Evolutionary conservation across 129 eudicot species (phyloP), one percentile per base, ranked within the genome.

Genomic region (Tagetes patula): DNA sequence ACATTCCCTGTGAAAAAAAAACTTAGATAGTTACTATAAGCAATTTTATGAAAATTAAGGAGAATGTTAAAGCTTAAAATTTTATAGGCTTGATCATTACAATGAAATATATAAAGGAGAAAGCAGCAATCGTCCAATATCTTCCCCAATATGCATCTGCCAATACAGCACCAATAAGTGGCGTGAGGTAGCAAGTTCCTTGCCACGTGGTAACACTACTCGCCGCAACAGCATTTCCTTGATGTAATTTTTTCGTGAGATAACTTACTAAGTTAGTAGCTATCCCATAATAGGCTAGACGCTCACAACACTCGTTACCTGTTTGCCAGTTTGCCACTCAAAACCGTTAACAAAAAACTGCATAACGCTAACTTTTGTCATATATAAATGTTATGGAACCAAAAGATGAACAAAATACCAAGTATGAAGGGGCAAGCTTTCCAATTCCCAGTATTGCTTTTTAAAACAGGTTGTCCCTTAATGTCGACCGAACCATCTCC

Each of bases 121-220:
- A 90, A 63, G 58, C 60, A 63, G 94, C 90, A 71, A 87, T 90
- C 31, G 96, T 90, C 96, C 91, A 83, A 80, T 90, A 90, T 90
- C 88, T 83, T 85, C 96, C 96, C 96, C 90, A 90, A 74, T 77
- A 83, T 2, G 94, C 86, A 81, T 90, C 96, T 1, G 93, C 96
- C 64, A 90, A 79, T 36, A 90, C 77, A 7, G 96, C 94, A 66
- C 96, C 94, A 45, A 90, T 72, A 71, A 90, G 86, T 45, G 96
- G 96, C 69, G 90, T 81, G 12, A 90, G 77, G 63, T 87, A 90
- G 50, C 93, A 90, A 56, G 96, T 85, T 75, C 96, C 96, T 48
- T 77, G 85, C 96, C 96, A 90, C 8, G 88, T 83, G 8, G 88
- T 87, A 48, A 90, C 93, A 77, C 73, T 81, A 55, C 83, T 85